Evolutionary conservation across 441 rosid genomes (phyloP).

Genomic region (Gossypium davidsonii): DNA sequence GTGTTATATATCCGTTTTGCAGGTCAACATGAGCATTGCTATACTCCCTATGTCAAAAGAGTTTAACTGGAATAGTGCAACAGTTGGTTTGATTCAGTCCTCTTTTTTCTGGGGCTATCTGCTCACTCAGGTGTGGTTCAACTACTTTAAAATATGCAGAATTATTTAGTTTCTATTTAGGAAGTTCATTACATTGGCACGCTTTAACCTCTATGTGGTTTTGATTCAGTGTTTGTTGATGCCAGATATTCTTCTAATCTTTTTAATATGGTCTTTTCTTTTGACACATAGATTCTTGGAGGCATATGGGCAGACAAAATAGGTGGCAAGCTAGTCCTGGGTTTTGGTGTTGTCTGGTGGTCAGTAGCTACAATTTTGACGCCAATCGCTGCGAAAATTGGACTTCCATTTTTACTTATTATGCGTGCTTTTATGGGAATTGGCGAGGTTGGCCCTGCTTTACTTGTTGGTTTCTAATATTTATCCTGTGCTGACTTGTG

Average conservation of each 20-base stretch:
- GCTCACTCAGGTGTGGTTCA: constrained; percentile 70
- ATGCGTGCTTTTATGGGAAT: constrained; percentile 98
- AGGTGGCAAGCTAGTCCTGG: constrained; percentile 88
- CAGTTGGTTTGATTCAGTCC: constrained; percentile 95
- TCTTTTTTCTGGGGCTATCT: constrained; percentile 99
- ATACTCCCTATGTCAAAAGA: constrained; percentile 96
- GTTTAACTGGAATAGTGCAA: constrained; percentile 92
- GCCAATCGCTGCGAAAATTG: constrained; percentile 88
- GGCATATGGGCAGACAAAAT: constrained; percentile 97
- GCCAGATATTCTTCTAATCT: constrained; percentile 4
- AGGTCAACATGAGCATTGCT: constrained; percentile 99
- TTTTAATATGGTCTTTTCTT: constrained; percentile 16
- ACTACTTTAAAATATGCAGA: not conserved
- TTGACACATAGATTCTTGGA: constrained; percentile 64
- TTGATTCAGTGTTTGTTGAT: not conserved
- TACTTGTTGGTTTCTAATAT: constrained; percentile 13
- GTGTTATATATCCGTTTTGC: constrained; percentile 16
- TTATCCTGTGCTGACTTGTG: constrained; percentile 4
- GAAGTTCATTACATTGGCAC: not conserved
- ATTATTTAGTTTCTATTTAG: constrained; percentile 1
- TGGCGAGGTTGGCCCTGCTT: constrained; percentile 66
- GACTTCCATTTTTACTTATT: constrained; percentile 80
- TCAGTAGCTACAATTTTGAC: constrained; percentile 83
- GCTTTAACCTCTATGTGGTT: not conserved
- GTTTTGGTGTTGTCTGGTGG: constrained; percentile 99